A percentile compares a stretch with the other conserved stretches of the same genome.
Conservation (phyloP, 345 rosid species). For the Eucalyptus camaldulensis region DNA sequence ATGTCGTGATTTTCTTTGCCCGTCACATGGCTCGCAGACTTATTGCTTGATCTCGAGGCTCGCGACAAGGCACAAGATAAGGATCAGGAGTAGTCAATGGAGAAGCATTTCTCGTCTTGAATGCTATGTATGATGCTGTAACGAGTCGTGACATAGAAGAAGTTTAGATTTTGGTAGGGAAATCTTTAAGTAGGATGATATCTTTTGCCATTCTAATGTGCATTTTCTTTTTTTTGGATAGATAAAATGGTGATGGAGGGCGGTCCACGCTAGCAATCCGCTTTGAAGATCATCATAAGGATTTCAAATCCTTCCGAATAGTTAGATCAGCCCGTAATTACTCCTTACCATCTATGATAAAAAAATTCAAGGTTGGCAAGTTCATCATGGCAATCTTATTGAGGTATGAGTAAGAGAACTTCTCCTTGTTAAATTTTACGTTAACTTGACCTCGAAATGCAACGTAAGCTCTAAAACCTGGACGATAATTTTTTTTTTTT, state of each 20-base stretch:
- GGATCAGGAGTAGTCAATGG: neutral
- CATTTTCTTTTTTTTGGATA: neutral
- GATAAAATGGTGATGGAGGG: neutral
- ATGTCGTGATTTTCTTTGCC: neutral
- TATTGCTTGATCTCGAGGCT: neutral
- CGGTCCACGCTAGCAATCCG: neutral
- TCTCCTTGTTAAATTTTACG: too few relatives aligned
- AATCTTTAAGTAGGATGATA: neutral
- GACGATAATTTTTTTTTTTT: too few relatives aligned
- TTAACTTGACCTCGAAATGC: too few relatives aligned
- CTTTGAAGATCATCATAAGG: neutral
- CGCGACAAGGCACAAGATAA: neutral
- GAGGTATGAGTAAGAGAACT: too few relatives aligned
- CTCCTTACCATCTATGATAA: too few relatives aligned
- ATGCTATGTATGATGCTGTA: neutral
- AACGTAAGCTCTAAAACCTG: too few relatives aligned
- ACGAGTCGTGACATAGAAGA: neutral
- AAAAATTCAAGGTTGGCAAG: neutral
- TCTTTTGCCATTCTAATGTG: neutral
- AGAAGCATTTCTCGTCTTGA: neutral
- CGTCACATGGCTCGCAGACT: neutral
- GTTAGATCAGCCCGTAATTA: too few relatives aligned
- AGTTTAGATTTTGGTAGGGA: neutral
- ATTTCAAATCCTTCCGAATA: too few relatives aligned
- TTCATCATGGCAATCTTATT: too few relatives aligned